These are phyloP conservation scores for Stephania japonica DNA, from an alignment of 164 flowering plant species.

Conservation along the genomic window DNA sequence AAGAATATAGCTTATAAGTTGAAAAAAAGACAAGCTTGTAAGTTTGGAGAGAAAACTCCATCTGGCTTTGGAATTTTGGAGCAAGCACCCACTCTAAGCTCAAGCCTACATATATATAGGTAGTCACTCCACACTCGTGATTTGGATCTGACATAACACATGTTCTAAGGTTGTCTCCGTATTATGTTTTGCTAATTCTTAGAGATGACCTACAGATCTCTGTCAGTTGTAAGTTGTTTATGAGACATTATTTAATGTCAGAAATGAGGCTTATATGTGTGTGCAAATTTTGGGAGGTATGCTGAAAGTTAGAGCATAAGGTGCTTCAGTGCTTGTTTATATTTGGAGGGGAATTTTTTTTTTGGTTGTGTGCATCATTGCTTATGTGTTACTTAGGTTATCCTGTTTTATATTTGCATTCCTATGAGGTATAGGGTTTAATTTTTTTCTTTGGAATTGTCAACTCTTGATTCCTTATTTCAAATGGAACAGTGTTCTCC, in stretches of 20 bases:
- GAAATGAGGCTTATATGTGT: neutral
- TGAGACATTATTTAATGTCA: neutral
- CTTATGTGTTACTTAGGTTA: neutral
- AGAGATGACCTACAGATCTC: neutral
- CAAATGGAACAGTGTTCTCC: slow-evolving; percentile 52
- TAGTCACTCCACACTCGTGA: neutral
- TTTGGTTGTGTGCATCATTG: neutral
- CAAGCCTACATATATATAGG: too few species aligned
- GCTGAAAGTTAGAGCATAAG: neutral
- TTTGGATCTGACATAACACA: neutral
- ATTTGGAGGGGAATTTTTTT: neutral
- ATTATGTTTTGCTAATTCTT: neutral
- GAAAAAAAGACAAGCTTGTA: too few species aligned
- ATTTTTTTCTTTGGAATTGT: slow-evolving; percentile 2
- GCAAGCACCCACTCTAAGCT: too few species aligned
- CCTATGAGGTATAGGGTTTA: neutral
- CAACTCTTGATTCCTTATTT: slow-evolving; percentile 1
- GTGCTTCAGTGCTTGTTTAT: neutral
- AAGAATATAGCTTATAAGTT: too few species aligned
- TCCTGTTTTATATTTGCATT: neutral
- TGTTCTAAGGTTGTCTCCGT: neutral
- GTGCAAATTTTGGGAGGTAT: neutral
- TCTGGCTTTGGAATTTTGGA: too few species aligned
- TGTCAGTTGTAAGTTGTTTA: neutral
- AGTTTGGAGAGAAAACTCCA: too few species aligned